phyloP scores from a whole-genome alignment of 179 eudicot species.

The Sideroxylon spinosum region DNA sequence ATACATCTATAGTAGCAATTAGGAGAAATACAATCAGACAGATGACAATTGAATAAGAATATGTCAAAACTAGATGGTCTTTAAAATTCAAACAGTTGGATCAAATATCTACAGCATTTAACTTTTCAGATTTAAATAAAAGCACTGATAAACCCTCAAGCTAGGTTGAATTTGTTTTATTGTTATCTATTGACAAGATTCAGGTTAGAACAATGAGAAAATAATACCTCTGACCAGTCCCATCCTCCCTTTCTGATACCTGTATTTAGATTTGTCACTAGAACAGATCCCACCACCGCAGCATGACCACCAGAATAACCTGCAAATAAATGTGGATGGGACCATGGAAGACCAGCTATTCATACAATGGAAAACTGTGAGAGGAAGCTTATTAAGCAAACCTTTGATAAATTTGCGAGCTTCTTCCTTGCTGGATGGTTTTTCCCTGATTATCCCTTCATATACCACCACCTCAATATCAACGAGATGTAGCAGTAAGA shows the following conservation, averaged over 20 bases:
- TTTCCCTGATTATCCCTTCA: slow-evolving; percentile 81
- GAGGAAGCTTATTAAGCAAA: slow-evolving; percentile 19
- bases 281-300: slow-evolving; percentile 79
- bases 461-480: slow-evolving; percentile 79
- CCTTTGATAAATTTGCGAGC: slow-evolving; percentile 79
- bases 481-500: slow-evolving; percentile 33
- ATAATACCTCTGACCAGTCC: slow-evolving; percentile 79
- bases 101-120: no score
- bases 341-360: not conserved
- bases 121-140: not conserved
- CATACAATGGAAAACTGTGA: not conserved
- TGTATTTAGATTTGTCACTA: slow-evolving; percentile 69
- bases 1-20: no score
- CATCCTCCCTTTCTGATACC: slow-evolving; percentile 78
- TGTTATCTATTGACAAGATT: not conserved
- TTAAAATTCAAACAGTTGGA: no score
- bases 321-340: slow-evolving; percentile 22
- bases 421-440: slow-evolving; percentile 82
- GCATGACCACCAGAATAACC: slow-evolving; percentile 83
- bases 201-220: not conserved
- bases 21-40: no score
- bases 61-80: no score
- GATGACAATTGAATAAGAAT: no score
- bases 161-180: not conserved
- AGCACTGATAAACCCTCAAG: not conserved